phyloP scores from a whole-genome alignment of 306 rosid genomes.

The Begonia fuchsioides region DNA sequence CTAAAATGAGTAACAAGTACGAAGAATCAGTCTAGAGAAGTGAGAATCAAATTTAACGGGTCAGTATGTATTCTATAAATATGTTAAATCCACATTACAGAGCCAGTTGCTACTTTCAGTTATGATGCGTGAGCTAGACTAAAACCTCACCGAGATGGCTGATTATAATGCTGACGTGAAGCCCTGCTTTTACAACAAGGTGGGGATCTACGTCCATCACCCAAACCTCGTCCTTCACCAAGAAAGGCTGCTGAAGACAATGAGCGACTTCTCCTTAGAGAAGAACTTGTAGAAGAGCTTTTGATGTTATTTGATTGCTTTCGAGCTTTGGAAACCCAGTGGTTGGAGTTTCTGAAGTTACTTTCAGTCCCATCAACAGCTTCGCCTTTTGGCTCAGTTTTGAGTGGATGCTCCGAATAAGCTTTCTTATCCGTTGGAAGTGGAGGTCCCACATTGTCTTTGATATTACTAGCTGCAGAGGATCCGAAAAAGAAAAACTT shows the following conservation, averaged over 20 bases:
- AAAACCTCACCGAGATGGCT: slow-evolving; percentile 48
- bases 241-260: slow-evolving; percentile 55
- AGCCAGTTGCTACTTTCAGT: slow-evolving; percentile 1
- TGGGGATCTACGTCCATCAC: slow-evolving; percentile 54
- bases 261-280: slow-evolving; percentile 78
- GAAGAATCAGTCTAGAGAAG: slow-evolving; percentile 5
- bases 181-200: slow-evolving; percentile 30
- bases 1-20: slow-evolving; percentile 25
- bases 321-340: slow-evolving; percentile 39
- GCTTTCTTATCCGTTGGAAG: slow-evolving; percentile 30
- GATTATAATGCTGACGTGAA: slow-evolving; percentile 35
- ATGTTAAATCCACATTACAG: slow-evolving; percentile 1
- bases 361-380: slow-evolving; percentile 15
- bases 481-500: slow-evolving; percentile 74
- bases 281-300: slow-evolving; percentile 31
- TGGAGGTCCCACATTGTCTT: slow-evolving; percentile 31
- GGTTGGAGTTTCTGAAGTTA: slow-evolving; percentile 28
- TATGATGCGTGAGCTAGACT: slow-evolving; percentile 3
- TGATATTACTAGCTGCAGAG: slow-evolving; percentile 46
- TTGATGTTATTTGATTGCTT: slow-evolving; percentile 30
- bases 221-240: slow-evolving; percentile 27
- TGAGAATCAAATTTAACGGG: slow-evolving; percentile 1
- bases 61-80: background rate
- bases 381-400: slow-evolving; percentile 16
- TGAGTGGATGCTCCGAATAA: slow-evolving; percentile 33